phyloP scores from a whole-genome alignment of 164 flowering plant species.

The Piper longum region DNA sequence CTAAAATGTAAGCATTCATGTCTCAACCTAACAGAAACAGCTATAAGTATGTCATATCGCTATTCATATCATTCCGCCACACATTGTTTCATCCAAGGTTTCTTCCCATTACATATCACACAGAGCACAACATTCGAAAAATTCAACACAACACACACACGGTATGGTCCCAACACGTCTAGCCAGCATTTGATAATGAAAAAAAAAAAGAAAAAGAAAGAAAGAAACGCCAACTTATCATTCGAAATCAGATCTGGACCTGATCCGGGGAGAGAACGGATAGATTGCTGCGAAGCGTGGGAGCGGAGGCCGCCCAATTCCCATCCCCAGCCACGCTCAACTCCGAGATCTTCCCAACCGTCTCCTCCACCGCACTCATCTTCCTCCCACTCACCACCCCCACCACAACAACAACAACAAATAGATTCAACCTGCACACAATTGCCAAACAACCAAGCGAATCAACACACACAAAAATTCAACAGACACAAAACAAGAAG shows the following conservation, averaged over 20 bases:
- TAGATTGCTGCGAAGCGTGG: slow-evolving; percentile 53
- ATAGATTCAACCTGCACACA: too few relatives aligned
- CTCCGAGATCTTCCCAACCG: slow-evolving; percentile 24
- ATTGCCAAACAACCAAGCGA: not conserved
- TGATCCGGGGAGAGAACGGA: slow-evolving; percentile 44
- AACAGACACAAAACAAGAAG: not conserved
- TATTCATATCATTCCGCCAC: too few relatives aligned
- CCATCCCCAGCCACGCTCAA: slow-evolving; percentile 21
- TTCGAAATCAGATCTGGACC: slow-evolving; percentile 17
- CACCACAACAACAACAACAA: not conserved
- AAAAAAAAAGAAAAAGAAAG: not conserved
- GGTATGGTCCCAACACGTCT: not conserved
- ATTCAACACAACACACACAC: too few relatives aligned
- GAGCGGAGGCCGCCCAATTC: slow-evolving; percentile 29
- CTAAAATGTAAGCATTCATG: too few relatives aligned
- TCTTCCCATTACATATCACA: too few relatives aligned
- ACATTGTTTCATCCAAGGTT: too few relatives aligned
- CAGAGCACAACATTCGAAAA: too few relatives aligned
- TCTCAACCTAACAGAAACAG: too few relatives aligned
- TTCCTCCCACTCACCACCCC: not conserved
- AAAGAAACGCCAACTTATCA: not conserved
- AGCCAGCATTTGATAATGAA: not conserved
- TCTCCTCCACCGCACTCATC: slow-evolving; percentile 34
- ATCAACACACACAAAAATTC: too few relatives aligned
- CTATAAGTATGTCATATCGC: too few relatives aligned